A percentile compares a stretch with the other conserved stretches of the same genome.
Conservation (phyloP, 2,329 filamentous ascomycete species). For the Botrytis sinoallii region DNA sequence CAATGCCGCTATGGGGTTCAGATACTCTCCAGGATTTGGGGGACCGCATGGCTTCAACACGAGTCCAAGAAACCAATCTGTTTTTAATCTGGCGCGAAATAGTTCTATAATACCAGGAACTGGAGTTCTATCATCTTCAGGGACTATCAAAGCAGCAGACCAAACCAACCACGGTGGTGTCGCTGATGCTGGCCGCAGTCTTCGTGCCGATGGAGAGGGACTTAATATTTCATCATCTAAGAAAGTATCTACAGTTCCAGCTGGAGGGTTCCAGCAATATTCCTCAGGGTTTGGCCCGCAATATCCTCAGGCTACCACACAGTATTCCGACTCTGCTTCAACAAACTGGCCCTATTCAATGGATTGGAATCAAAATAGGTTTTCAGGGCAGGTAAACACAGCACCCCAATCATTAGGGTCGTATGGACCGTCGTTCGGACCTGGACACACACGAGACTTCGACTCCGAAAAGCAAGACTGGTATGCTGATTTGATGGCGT, state of each 20-base stretch:
- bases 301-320: neutral
- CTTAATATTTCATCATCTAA: neutral
- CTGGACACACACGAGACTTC: neutral
- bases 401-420: neutral
- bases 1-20: slow-evolving; percentile 10
- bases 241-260: neutral
- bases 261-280: neutral
- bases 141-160: neutral
- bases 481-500: neutral
- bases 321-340: neutral
- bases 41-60: slow-evolving; percentile 8
- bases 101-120: neutral
- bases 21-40: slow-evolving; percentile 17
- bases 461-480: neutral
- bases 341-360: neutral
- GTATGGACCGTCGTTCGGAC: neutral
- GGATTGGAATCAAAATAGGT: neutral
- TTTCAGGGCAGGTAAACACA: neutral
- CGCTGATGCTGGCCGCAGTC: neutral
- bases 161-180: neutral
- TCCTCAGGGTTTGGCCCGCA: too few relatives aligned
- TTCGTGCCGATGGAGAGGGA: neutral
- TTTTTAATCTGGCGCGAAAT: neutral
- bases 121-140: neutral
- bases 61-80: neutral